These are phyloP conservation scores for Penicillium taxi DNA, from an alignment of 495 filamentous ascomycete species.

Conservation along the genomic window DNA sequence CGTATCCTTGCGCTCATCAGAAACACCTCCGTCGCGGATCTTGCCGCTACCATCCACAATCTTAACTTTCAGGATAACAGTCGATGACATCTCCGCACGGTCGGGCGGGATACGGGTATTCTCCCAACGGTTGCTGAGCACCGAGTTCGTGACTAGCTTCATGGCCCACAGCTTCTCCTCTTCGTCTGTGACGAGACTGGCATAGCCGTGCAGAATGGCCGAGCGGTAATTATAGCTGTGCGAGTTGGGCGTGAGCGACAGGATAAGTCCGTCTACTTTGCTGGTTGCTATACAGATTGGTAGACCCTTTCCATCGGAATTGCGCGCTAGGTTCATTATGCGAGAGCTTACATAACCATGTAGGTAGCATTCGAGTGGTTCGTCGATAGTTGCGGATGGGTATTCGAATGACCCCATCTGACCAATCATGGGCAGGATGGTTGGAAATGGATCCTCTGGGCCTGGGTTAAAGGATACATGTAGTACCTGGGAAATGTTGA, in stretches of 20 bases:
- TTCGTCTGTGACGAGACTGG: conserved; percentile 53
- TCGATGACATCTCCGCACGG: conserved; percentile 67
- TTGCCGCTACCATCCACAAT: conserved; percentile 72
- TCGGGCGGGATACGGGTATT: conserved; percentile 66
- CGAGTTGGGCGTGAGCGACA: conserved; percentile 67
- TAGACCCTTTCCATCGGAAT: conserved; percentile 42
- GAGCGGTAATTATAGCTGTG: conserved; percentile 90
- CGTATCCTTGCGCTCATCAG: conserved; percentile 64
- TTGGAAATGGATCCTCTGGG: conserved; percentile 60
- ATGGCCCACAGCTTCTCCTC: conserved; percentile 80
- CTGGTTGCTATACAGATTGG: conserved; percentile 60
- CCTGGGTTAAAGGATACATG: conserved; percentile 73
- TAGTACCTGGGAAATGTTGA: conserved; percentile 68
- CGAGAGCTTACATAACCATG: conserved; percentile 83
- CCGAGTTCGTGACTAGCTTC: conserved; percentile 68
- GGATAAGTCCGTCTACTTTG: conserved; percentile 64
- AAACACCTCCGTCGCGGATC: conserved; percentile 58
- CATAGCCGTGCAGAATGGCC: conserved; percentile 71
- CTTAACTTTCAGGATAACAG: conserved; percentile 62
- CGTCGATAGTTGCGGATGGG: conserved; percentile 53
- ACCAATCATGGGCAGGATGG: conserved; percentile 82
- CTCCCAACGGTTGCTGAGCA: conserved; percentile 61
- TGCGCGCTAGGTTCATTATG: conserved; percentile 60
- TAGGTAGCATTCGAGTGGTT: conserved; percentile 71
- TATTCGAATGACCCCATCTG: conserved; percentile 64